These are phyloP conservation scores for Fragilariopsis cylindrus DNA, from an alignment of 108 stramenopile species.

Conservation along the genomic window DNA sequence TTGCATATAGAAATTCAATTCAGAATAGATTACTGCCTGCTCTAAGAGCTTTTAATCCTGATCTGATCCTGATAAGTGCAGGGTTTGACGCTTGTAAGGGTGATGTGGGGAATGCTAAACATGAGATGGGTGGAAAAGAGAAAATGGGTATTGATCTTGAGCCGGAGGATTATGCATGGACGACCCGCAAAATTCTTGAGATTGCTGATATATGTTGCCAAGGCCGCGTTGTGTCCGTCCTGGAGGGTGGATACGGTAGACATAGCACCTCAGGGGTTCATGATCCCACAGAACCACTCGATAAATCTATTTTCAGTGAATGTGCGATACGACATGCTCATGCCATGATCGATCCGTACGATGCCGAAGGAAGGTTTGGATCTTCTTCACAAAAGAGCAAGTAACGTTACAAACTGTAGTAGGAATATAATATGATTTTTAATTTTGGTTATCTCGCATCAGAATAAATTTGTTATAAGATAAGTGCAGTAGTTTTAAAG, in stretches of 20 bases:
- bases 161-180: constrained; percentile 90
- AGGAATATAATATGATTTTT: too few relatives aligned
- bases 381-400: not conserved
- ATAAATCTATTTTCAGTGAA: constrained; percentile 77
- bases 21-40: constrained; percentile 80
- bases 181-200: constrained; percentile 81
- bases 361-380: constrained; percentile 46
- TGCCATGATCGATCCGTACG: constrained; percentile 81
- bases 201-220: constrained; percentile 89
- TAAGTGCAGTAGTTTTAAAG: too few relatives aligned
- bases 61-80: constrained; percentile 94
- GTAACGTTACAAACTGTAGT: too few relatives aligned
- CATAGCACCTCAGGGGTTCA: constrained; percentile 32
- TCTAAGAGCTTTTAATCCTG: constrained; percentile 92
- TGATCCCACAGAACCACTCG: constrained; percentile 32
- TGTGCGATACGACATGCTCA: constrained; percentile 82
- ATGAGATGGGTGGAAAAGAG: constrained; percentile 63
- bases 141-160: constrained; percentile 80
- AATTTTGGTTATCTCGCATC: too few relatives aligned
- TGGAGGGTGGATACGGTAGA: constrained; percentile 94
- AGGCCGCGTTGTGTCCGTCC: constrained; percentile 90
- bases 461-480: too few relatives aligned
- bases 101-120: constrained; percentile 89
- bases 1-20: constrained; percentile 78
- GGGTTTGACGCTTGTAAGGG: constrained; percentile 96